These are phyloP conservation scores for Fusarium avenaceum DNA, from an alignment of 2,329 filamentous ascomycete species.

Conservation along the genomic window DNA sequence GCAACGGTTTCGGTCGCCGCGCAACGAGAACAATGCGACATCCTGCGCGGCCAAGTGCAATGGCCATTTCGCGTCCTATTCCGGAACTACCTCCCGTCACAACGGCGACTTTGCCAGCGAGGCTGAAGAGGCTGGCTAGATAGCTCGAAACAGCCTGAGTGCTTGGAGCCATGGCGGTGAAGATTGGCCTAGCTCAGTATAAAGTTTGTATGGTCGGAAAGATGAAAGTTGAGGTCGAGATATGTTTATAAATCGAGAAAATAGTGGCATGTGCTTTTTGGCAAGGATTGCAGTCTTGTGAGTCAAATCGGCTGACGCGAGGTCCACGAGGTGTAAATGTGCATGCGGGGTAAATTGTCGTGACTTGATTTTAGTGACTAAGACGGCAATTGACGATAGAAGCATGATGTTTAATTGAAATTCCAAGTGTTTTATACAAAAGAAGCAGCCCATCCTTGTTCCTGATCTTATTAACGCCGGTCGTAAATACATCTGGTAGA, in stretches of 20 bases:
- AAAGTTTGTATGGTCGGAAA: not conserved
- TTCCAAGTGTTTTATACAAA: not conserved
- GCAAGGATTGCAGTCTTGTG: slow-evolving; percentile 26
- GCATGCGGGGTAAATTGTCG: slow-evolving; percentile 30
- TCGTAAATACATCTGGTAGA: too few species aligned
- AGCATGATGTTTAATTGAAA: not conserved
- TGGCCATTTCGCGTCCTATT: slow-evolving; percentile 53
- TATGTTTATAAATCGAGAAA: not conserved
- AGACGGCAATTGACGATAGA: slow-evolving; percentile 7
- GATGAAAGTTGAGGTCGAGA: not conserved
- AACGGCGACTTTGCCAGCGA: slow-evolving; percentile 50
- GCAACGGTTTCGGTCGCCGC: slow-evolving; percentile 44
- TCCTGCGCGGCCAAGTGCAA: slow-evolving; percentile 50
- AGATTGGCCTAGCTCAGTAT: not conserved
- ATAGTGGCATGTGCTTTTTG: slow-evolving; percentile 7
- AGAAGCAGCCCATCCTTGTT: too few species aligned
- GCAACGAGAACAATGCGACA: slow-evolving; percentile 52
- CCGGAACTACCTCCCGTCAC: slow-evolving; percentile 54
- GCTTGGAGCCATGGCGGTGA: slow-evolving; percentile 31
- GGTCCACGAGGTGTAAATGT: slow-evolving; percentile 26
- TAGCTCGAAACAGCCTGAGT: slow-evolving; percentile 36
- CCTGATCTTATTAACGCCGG: too few species aligned
- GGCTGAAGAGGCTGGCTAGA: slow-evolving; percentile 50
- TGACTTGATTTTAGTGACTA: slow-evolving; percentile 19
- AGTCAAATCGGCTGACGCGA: slow-evolving; percentile 31